Percentiles rank a stretch among this genome's conserved stretches.
These are phyloP conservation scores for Fusarium miscanthi DNA, from an alignment of 2,329 filamentous ascomycete genomes.

Conservation along the genomic window DNA sequence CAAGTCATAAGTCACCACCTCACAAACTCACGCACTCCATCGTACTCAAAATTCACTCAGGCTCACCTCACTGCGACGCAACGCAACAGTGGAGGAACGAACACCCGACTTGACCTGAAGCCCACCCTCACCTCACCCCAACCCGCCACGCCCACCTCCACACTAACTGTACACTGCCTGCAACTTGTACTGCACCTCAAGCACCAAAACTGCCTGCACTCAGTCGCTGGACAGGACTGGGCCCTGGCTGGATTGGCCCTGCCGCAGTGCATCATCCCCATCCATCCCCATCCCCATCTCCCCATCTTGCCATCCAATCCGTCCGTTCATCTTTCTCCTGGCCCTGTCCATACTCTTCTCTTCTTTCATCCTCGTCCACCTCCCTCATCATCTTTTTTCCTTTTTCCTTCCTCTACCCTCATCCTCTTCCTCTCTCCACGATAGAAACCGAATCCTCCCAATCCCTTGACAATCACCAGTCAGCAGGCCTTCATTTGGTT, in stretches of 20 bases:
- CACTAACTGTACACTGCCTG: conserved; percentile 29
- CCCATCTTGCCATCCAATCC: conserved; percentile 41
- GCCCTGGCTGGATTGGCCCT: conserved; percentile 1
- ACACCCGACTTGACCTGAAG: conserved; percentile 29
- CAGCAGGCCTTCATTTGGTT: conserved; percentile 47
- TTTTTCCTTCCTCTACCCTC: conserved; percentile 34
- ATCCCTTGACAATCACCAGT: conserved; percentile 48
- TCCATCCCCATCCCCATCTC: conserved; percentile 43
- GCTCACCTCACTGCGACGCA: conserved; percentile 3
- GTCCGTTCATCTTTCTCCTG: conserved; percentile 26
- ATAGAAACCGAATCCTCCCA: conserved; percentile 53
- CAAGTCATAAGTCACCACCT: neutral
- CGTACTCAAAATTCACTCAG: conserved; percentile 11
- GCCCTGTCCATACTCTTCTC: conserved; percentile 31
- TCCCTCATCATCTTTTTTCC: conserved; percentile 39
- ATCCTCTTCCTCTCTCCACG: conserved; percentile 44
- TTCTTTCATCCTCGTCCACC: conserved; percentile 42
- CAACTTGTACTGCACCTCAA: conserved; percentile 2
- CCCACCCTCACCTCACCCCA: neutral
- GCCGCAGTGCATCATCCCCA: conserved; percentile 39
- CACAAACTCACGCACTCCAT: neutral
- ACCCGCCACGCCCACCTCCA: conserved; percentile 44
- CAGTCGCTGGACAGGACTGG: neutral
- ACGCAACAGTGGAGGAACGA: conserved; percentile 34
- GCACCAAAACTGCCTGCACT: conserved; percentile 2